These are phyloP conservation scores for Setomelanomma holmii DNA, from an alignment of 2,329 filamentous ascomycete species.

Conservation along the genomic window DNA sequence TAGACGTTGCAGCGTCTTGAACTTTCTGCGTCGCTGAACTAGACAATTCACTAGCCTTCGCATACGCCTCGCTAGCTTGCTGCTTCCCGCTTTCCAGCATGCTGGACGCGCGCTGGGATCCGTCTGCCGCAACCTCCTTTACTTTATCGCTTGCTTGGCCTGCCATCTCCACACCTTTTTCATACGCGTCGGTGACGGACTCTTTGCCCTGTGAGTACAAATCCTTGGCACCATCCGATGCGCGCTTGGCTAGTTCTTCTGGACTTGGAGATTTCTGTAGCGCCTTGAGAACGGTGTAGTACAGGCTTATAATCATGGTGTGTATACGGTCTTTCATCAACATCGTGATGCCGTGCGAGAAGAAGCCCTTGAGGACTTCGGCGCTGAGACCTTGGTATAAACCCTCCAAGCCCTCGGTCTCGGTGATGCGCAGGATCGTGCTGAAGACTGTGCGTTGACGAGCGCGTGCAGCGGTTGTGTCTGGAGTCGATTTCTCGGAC, in stretches of 20 bases:
- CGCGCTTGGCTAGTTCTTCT: constrained; percentile 47
- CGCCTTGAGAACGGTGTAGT: constrained; percentile 68
- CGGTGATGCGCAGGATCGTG: constrained; percentile 64
- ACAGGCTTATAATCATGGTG: constrained; percentile 72
- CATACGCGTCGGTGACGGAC: constrained; percentile 26
- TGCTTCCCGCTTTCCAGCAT: constrained; percentile 37
- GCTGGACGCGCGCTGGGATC: constrained; percentile 33
- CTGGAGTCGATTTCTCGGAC: constrained; percentile 35
- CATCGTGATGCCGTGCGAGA: constrained; percentile 88
- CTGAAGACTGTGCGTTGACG: constrained; percentile 65
- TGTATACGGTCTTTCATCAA: constrained; percentile 82
- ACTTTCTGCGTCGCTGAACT: constrained; percentile 15
- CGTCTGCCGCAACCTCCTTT: constrained; percentile 33
- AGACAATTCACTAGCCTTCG: constrained; percentile 12
- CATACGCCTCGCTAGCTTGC: constrained; percentile 20
- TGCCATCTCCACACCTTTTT: constrained; percentile 33
- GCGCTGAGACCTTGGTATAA: constrained; percentile 79
- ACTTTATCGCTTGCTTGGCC: constrained; percentile 33
- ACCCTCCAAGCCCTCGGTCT: constrained; percentile 69
- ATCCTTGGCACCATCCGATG: constrained; percentile 37
- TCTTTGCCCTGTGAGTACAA: constrained; percentile 44
- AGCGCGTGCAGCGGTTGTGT: constrained; percentile 30
- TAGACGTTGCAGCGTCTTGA: constrained; percentile 9
- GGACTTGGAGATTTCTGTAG: constrained; percentile 51
- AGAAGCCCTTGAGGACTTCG: constrained; percentile 82